These are phyloP conservation scores for Fusarium papillatum DNA, from an alignment of 2,329 filamentous ascomycete species.

Conservation along the genomic window DNA sequence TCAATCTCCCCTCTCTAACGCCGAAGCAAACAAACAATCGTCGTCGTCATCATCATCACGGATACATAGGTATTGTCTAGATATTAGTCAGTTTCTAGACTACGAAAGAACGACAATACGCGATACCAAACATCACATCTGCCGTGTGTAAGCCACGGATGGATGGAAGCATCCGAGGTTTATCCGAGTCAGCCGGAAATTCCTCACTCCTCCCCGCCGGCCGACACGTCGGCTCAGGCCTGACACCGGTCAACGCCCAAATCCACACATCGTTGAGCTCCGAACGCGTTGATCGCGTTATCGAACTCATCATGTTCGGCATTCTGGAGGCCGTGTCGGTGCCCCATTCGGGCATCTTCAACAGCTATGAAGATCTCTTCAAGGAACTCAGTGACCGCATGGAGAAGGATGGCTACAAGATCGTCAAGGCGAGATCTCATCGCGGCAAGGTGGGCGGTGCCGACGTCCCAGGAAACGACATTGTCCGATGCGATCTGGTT, in stretches of 20 bases:
- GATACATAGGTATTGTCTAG: too few species aligned
- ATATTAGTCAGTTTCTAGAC: not conserved
- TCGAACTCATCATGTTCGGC: slow-evolving; percentile 55
- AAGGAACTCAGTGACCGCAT: slow-evolving; percentile 55
- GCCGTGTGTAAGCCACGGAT: not conserved
- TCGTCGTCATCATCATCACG: not conserved
- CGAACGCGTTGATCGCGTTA: slow-evolving; percentile 44
- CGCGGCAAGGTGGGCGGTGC: slow-evolving; percentile 56
- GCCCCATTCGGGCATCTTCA: slow-evolving; percentile 53
- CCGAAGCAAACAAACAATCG: not conserved
- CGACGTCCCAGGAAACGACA: slow-evolving; percentile 57
- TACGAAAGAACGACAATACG: not conserved
- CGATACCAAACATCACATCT: not conserved
- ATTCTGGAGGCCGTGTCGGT: slow-evolving; percentile 56
- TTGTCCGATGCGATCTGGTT: slow-evolving; percentile 60
- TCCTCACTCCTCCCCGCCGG: slow-evolving; percentile 38
- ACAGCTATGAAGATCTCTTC: slow-evolving; percentile 58
- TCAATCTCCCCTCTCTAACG: not conserved
- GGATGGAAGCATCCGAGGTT: slow-evolving; percentile 30
- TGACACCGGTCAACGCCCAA: slow-evolving; percentile 47
- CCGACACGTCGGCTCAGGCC: slow-evolving; percentile 37
- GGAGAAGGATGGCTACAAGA: slow-evolving; percentile 60
- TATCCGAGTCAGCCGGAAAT: slow-evolving; percentile 39
- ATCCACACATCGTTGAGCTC: slow-evolving; percentile 45
- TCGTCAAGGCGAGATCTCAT: slow-evolving; percentile 60